Evolutionary conservation across 2,329 filamentous ascomycete species (phyloP).

Genomic region (Pseudophaeomoniella oleicola): DNA sequence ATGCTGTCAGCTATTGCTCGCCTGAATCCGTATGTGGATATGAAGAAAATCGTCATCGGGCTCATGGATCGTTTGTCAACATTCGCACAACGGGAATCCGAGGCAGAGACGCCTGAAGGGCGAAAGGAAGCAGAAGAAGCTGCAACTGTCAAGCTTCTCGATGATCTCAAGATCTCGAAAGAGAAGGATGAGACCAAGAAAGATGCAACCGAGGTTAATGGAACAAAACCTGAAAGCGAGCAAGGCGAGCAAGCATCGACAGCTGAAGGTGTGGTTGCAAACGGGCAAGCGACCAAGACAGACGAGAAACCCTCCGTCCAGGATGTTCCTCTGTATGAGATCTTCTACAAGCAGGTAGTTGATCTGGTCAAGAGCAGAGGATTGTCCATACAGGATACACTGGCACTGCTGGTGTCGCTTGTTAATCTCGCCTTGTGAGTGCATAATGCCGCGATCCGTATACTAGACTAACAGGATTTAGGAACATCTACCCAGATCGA

Average conservation of each 20-base stretch:
- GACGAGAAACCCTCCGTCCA: conserved; percentile 13
- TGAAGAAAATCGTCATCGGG: conserved; percentile 95
- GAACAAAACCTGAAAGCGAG: conserved; percentile 15
- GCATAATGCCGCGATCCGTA: background rate
- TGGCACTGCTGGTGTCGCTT: conserved; percentile 84
- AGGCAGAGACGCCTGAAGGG: conserved; percentile 54
- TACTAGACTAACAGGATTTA: conserved; percentile 17
- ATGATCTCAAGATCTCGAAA: conserved; percentile 54
- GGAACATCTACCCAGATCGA: conserved; percentile 82
- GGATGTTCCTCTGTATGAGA: conserved; percentile 83
- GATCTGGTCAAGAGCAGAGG: conserved; percentile 84
- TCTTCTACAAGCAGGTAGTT: conserved; percentile 93
- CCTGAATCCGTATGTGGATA: conserved; percentile 89
- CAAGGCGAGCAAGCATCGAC: conserved; percentile 10
- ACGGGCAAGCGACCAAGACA: conserved; percentile 40
- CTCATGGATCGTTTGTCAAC: conserved; percentile 92
- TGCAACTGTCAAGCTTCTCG: conserved; percentile 61
- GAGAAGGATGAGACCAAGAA: conserved; percentile 11
- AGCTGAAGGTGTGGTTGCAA: conserved; percentile 13
- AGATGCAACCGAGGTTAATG: conserved; percentile 19
- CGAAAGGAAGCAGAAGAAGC: conserved; percentile 70
- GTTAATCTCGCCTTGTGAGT: conserved; percentile 69
- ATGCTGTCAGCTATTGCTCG: conserved; percentile 86
- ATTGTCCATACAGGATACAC: conserved; percentile 85
- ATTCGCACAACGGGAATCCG: conserved; percentile 80